phyloP scores from a whole-genome alignment of 495 filamentous ascomycete genomes.

The Achaetomiella virescens region DNA sequence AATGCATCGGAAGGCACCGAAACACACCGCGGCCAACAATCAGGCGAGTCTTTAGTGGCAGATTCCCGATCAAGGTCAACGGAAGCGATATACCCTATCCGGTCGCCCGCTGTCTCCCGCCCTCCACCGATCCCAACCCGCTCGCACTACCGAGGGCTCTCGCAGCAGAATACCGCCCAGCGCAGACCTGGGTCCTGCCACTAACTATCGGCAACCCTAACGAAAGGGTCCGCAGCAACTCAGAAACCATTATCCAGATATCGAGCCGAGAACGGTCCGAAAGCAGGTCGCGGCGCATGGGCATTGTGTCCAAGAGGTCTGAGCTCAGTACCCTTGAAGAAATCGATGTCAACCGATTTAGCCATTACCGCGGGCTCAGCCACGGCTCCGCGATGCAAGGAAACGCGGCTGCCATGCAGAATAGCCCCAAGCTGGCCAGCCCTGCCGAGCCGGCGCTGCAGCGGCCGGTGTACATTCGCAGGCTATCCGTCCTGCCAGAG shows the following conservation, averaged over 20 bases:
- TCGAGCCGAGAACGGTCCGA: conserved; percentile 44
- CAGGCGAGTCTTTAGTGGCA: conserved; percentile 65
- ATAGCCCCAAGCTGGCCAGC: conserved; percentile 50
- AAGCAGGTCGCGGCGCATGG: conserved; percentile 67
- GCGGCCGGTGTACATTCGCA: conserved; percentile 57
- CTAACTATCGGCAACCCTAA: conserved; percentile 60
- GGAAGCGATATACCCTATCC: conserved; percentile 47
- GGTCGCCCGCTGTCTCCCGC: conserved; percentile 59
- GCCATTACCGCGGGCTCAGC: conserved; percentile 75
- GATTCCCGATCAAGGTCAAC: conserved; percentile 80
- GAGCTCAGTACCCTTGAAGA: conserved; percentile 75
- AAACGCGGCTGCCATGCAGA: conserved; percentile 32
- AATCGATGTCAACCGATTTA: conserved; percentile 60
- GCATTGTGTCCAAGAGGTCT: conserved; percentile 68
- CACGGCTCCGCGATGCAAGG: conserved; percentile 69
- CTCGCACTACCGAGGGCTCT: conserved; percentile 73
- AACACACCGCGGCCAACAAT: conserved; percentile 69
- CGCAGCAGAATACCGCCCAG: conserved; percentile 59
- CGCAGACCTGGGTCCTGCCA: conserved; percentile 66
- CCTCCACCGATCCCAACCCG: conserved; percentile 67
- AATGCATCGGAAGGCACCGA: conserved; percentile 60
- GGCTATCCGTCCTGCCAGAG: conserved; percentile 79
- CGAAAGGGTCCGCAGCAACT: conserved; percentile 84
- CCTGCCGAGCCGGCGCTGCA: conserved; percentile 50
- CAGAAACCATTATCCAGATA: conserved; percentile 64